Evolutionary conservation across 179 eudicot genomes (phyloP), one percentile per base, ranked within the genome.

Genomic region (Dionaea muscipula): DNA sequence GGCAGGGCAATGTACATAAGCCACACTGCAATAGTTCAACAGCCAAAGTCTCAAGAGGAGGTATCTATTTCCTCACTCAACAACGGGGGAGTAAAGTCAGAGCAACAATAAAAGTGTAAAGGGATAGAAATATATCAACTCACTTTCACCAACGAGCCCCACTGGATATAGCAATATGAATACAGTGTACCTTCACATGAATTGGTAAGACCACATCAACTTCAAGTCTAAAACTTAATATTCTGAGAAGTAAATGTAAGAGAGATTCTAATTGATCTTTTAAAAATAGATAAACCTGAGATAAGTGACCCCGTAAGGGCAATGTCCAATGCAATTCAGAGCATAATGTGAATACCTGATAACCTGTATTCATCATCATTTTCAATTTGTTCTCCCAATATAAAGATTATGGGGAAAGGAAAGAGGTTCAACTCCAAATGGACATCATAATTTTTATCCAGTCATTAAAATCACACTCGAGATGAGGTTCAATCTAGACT

Each of bases 11-110:
- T 73, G 68, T 90, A 90, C 95, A 90, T 86, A 64, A 90, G 74
- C 90, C 85, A 81, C 87, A 86, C 95, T 90, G 81, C 77, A 71
- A 61, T n/a, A n/a, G n/a, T n/a, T n/a, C n/a, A n/a, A n/a, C n/a
- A n/a, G n/a, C n/a, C n/a, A n/a, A n/a, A n/a, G n/a, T n/a, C n/a
- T n/a, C n/a, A n/a, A n/a, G n/a, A n/a, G n/a, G n/a, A n/a, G n/a
- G n/a, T n/a, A n/a, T n/a, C n/a, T n/a, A n/a, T n/a, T n/a, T n/a
- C 35, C 35, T 31, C 35, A 31, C 35, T 4, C 8, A 31, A 31
- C 35, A 31, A 49, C 13, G 39, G 7, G 13, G 11, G 53, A 31
- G 51, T 16, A 20, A 63, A 37, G 35, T 35, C 49, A 36, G 19
- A 22, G 21, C 31, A 57, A 58, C 64, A 16, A 31, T 11, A 51